Evolutionary conservation across 2,329 filamentous ascomycete species (phyloP).

Genomic region (Colletotrichum somersetense): DNA sequence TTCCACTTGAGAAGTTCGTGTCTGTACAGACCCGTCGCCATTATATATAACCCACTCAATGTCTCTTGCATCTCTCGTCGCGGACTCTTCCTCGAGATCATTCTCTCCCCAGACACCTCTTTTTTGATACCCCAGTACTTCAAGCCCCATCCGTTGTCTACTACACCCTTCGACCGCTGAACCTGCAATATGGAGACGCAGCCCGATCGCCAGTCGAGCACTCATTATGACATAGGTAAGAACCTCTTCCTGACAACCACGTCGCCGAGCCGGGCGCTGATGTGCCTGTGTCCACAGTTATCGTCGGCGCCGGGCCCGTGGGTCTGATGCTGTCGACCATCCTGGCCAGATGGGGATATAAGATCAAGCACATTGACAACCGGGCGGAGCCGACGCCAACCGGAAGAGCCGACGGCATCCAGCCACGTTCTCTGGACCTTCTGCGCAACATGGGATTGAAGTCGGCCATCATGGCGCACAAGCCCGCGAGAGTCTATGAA

Average conservation of each 20-base stretch:
- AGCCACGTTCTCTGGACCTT: conserved; percentile 88
- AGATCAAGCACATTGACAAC: conserved; percentile 95
- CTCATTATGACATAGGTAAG: conserved; percentile 61
- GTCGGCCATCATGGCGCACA: conserved; percentile 86
- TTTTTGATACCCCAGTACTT: not conserved
- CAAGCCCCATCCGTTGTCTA: not conserved
- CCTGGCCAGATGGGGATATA: conserved; percentile 92
- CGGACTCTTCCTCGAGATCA: not conserved
- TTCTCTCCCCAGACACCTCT: not conserved
- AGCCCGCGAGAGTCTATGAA: conserved; percentile 87
- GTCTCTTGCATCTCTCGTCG: not conserved
- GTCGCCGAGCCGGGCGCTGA: not conserved
- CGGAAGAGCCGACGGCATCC: conserved; percentile 91
- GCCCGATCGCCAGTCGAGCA: conserved; percentile 31
- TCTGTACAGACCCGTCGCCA: conserved; percentile 1
- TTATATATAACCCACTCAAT: conserved; percentile 27
- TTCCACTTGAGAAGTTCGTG: conserved; percentile 12
- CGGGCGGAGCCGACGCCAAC: conserved; percentile 85
- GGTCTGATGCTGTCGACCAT: conserved; percentile 90
- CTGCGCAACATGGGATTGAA: conserved; percentile 92
- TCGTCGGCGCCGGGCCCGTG: conserved; percentile 89
- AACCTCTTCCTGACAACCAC: not conserved
- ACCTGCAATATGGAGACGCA: conserved; percentile 31
- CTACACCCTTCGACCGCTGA: not conserved
- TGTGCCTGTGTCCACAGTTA: conserved; percentile 68